Evolutionary conservation across 2,329 filamentous ascomycete genomes (phyloP).

Genomic region (Diaporthe longicolla): DNA sequence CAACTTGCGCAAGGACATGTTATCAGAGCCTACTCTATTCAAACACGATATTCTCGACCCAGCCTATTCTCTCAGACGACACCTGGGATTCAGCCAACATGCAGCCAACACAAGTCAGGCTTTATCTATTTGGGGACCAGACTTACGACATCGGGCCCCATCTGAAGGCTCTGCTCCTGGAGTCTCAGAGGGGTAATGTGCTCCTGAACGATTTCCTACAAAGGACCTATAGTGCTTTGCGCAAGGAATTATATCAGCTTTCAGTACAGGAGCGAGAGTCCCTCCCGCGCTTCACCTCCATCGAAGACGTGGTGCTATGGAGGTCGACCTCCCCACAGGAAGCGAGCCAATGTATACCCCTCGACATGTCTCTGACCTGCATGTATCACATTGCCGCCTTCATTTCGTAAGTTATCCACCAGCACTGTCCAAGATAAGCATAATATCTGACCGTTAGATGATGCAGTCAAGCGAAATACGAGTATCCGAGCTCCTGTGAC

Average conservation of each 20-base stretch:
- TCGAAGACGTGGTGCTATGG: constrained; percentile 45
- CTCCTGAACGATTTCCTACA: constrained; percentile 37
- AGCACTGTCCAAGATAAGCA: too few species aligned
- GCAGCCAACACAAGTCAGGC: constrained; percentile 19
- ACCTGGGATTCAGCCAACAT: neutral
- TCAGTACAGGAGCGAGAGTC: constrained; percentile 40
- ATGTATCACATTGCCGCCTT: constrained; percentile 28
- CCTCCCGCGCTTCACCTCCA: constrained; percentile 45
- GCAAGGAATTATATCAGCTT: constrained; percentile 37
- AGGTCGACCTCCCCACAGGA: constrained; percentile 37
- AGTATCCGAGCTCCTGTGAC: constrained; percentile 5
- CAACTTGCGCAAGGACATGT: neutral
- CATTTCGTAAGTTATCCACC: neutral
- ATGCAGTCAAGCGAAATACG: constrained; percentile 19
- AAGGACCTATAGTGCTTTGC: constrained; percentile 5
- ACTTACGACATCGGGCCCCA: constrained; percentile 43
- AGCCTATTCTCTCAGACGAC: neutral
- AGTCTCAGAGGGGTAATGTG: constrained; percentile 36
- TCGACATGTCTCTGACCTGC: constrained; percentile 46
- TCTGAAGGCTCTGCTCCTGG: constrained; percentile 41
- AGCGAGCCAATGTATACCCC: constrained; percentile 42
- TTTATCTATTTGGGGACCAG: constrained; percentile 46
- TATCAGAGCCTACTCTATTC: neutral
- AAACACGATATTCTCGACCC: neutral
- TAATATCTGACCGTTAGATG: neutral